These are phyloP conservation scores for Prunus persica DNA, from an alignment of 306 rosid genomes.

Conservation along the genomic window DNA sequence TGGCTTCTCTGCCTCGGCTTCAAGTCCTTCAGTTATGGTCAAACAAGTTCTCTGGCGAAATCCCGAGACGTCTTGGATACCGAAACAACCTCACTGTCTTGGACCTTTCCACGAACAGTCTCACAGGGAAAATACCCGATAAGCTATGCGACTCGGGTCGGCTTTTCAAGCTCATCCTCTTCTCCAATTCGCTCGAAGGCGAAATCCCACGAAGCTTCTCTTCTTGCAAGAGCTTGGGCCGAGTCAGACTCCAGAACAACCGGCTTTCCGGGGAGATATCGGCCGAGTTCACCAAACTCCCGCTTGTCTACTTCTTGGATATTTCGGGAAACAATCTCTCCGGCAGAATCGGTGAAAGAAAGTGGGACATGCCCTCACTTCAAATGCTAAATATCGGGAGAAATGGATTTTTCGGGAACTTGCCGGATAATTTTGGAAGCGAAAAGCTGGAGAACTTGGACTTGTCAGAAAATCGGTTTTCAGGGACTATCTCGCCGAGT, in stretches of 20 bases:
- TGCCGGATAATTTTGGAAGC: conserved; percentile 60
- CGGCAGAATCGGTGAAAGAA: conserved; percentile 51
- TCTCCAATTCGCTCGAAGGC: conserved; percentile 67
- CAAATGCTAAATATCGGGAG: conserved; percentile 74
- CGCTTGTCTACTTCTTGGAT: conserved; percentile 66
- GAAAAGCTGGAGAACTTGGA: conserved; percentile 58
- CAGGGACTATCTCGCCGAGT: conserved; percentile 43
- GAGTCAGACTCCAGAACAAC: conserved; percentile 88
- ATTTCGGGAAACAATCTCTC: conserved; percentile 63
- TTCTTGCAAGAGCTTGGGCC: conserved; percentile 56
- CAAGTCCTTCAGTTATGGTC: conserved; percentile 96
- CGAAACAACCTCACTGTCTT: conserved; percentile 68
- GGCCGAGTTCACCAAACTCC: conserved; percentile 39
- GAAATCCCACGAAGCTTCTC: conserved; percentile 46
- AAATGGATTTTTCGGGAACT: conserved; percentile 55
- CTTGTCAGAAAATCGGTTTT: conserved; percentile 54
- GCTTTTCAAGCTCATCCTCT: conserved; percentile 83
- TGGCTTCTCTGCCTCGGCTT: conserved; percentile 61
- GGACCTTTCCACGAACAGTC: conserved; percentile 77
- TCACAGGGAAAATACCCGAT: conserved; percentile 65
- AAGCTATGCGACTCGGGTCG: conserved; percentile 51
- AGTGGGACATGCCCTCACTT: conserved; percentile 68
- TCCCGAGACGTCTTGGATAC: conserved; percentile 68
- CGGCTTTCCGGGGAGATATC: conserved; percentile 56
- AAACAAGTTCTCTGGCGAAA: conserved; percentile 64